Percentiles rank a stretch among this genome's conserved stretches.
Evolutionary conservation across 148 eudicot species (phyloP).

Genomic region (Euryodendron excelsum): DNA sequence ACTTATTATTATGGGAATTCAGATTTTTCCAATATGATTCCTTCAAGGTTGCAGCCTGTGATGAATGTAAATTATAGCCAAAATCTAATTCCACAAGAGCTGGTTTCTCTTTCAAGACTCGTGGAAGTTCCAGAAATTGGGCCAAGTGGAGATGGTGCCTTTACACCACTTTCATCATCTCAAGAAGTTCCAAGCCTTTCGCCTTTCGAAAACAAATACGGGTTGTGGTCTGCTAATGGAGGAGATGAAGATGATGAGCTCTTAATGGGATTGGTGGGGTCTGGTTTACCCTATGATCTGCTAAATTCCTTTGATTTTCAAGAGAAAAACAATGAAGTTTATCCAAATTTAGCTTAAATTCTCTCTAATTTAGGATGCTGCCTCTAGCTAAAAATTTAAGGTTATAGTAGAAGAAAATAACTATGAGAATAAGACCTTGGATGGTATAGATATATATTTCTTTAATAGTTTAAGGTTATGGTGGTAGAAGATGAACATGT

Average conservation of each 20-base stretch:
- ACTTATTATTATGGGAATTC: not conserved
- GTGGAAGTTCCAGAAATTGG: slow-evolving; percentile 1
- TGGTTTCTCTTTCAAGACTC: not conserved
- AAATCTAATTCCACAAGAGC: not conserved
- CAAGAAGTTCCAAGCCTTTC: not conserved
- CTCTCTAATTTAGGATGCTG: not conserved
- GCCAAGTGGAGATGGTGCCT: not conserved
- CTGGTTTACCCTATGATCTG: not conserved
- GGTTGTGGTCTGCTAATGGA: not conserved
- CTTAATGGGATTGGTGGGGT: not conserved
- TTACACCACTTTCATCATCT: not conserved
- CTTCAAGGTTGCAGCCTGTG: not conserved
- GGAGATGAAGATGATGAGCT: not conserved
- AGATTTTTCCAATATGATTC: not conserved
- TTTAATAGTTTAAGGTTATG: not conserved
- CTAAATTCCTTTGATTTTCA: not conserved
- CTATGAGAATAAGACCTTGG: no score
- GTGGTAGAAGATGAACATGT: not conserved
- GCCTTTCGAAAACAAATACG: not conserved
- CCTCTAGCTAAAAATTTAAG: not conserved
- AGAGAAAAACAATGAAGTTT: not conserved
- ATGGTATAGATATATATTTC: not conserved
- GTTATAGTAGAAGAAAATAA: not conserved
- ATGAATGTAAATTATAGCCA: not conserved
- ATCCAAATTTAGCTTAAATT: not conserved